phyloP scores from a whole-genome alignment of 2,329 filamentous ascomycete species.

The Penicillium sp. region DNA sequence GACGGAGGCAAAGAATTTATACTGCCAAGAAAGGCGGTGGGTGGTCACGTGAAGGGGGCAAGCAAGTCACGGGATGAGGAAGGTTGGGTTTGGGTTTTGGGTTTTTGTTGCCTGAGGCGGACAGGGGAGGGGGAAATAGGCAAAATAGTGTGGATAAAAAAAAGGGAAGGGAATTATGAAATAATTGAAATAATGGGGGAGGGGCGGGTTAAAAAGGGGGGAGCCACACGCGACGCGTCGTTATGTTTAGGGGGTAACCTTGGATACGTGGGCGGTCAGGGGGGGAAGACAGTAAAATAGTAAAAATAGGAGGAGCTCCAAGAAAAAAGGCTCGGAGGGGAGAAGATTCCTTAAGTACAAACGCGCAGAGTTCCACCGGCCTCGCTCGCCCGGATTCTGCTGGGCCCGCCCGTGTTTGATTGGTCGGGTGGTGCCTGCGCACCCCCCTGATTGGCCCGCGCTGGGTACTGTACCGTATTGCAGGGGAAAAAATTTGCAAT shows the following conservation, averaged over 20 bases:
- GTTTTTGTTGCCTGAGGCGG: not conserved
- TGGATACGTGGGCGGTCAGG: conserved; percentile 23
- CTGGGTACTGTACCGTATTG: conserved; percentile 18
- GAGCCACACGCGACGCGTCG: conserved; percentile 24
- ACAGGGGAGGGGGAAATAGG: conserved; percentile 7
- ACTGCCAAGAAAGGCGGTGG: conserved; percentile 46
- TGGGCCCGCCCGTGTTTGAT: conserved; percentile 14
- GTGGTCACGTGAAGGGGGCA: conserved; percentile 40
- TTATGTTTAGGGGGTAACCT: conserved; percentile 25
- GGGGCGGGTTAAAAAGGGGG: conserved; percentile 13
- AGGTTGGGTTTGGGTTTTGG: not conserved
- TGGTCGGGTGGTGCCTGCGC: conserved; percentile 10
- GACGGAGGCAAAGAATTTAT: conserved; percentile 46
- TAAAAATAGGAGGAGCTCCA: conserved; percentile 22
- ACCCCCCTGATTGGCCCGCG: conserved; percentile 17
- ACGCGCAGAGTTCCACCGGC: conserved; percentile 28
- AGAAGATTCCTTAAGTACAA: conserved; percentile 34
- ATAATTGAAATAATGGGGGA: conserved; percentile 14
- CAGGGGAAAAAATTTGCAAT: conserved; percentile 12
- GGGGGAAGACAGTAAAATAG: conserved; percentile 10
- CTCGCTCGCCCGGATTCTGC: conserved; percentile 21
- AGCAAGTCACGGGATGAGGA: conserved; percentile 14
- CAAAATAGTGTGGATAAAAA: conserved; percentile 9
- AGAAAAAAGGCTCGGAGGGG: conserved; percentile 28
- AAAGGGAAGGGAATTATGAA: conserved; percentile 17